Percentiles rank a stretch among this genome's conserved stretches.
phyloP scores from a whole-genome alignment of 2,329 filamentous ascomycete genomes.

The Penicillium sp. region DNA sequence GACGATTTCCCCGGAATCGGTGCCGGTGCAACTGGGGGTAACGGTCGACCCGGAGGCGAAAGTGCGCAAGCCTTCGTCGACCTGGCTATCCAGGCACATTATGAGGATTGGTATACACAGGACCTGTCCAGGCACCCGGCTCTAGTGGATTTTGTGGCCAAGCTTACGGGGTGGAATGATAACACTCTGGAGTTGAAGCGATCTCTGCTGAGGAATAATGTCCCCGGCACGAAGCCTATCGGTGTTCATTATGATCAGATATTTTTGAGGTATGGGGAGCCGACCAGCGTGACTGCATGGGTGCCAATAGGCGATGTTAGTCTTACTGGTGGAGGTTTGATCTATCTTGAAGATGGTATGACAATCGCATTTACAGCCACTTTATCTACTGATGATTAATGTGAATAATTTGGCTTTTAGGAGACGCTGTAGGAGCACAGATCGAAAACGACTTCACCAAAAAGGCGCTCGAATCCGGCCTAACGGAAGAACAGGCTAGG shows the following conservation, averaged over 20 bases:
- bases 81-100: constrained; percentile 53
- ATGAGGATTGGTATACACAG: constrained; percentile 51
- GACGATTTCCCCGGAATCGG: constrained; percentile 53
- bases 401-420: too few relatives aligned
- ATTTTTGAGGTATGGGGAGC: constrained; percentile 53
- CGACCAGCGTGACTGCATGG: constrained; percentile 55
- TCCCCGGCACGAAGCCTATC: constrained; percentile 54
- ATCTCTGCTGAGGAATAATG: constrained; percentile 55
- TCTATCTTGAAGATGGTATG: constrained; percentile 52
- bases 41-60: constrained; percentile 44
- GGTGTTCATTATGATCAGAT: constrained; percentile 61
- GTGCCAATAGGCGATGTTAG: constrained; percentile 54
- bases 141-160: constrained; percentile 48
- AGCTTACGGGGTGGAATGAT: constrained; percentile 53
- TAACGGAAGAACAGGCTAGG: constrained; percentile 51
- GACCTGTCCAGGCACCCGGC: constrained; percentile 53
- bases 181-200: constrained; percentile 45
- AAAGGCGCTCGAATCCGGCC: constrained; percentile 46
- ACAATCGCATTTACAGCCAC: not conserved
- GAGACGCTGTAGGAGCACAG: constrained; percentile 45
- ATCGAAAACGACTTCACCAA: constrained; percentile 41
- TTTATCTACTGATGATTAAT: too few relatives aligned
- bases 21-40: constrained; percentile 45
- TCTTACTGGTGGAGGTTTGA: constrained; percentile 55
- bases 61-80: constrained; percentile 46